Percentiles rank a stretch among this genome's conserved stretches.
These are phyloP conservation scores for Bocquillonia castaneifolia DNA, from an alignment of 441 rosid genomes.

Conservation along the genomic window DNA sequence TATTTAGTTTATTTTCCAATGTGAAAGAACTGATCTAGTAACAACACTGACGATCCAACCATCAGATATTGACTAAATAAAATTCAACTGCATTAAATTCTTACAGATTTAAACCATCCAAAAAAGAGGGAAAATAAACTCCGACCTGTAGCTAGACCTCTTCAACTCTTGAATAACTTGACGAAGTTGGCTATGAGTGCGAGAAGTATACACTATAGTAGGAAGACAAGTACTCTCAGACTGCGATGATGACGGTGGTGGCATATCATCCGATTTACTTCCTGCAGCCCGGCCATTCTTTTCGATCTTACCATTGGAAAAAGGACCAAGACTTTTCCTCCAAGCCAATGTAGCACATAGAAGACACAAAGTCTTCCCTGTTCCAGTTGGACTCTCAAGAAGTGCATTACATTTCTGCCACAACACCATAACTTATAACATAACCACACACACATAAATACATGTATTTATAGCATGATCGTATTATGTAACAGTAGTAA, in stretches of 20 bases:
- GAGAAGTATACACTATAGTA: constrained; percentile 75
- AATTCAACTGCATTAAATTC: no score
- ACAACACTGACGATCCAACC: no score
- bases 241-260: constrained; percentile 34
- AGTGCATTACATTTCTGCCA: constrained; percentile 82
- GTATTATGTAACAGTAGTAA: no score
- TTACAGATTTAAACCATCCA: no score
- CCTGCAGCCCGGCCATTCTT: constrained; percentile 31
- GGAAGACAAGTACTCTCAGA: constrained; percentile 45
- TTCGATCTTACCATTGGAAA: constrained; percentile 51
- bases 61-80: no score
- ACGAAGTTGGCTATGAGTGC: constrained; percentile 94
- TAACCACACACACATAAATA: background rate
- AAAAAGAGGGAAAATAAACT: background rate
- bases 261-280: constrained; percentile 31
- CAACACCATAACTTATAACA: background rate
- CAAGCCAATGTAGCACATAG: constrained; percentile 96
- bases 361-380: constrained; percentile 91
- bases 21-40: no score
- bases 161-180: constrained; percentile 87
- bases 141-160: constrained; percentile 84
- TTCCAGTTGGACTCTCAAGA: constrained; percentile 97
- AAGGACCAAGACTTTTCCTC: constrained; percentile 84
- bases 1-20: no score
- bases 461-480: background rate